Conservation (phyloP, 306 rosid species). For the Gillenia trifoliata region DNA sequence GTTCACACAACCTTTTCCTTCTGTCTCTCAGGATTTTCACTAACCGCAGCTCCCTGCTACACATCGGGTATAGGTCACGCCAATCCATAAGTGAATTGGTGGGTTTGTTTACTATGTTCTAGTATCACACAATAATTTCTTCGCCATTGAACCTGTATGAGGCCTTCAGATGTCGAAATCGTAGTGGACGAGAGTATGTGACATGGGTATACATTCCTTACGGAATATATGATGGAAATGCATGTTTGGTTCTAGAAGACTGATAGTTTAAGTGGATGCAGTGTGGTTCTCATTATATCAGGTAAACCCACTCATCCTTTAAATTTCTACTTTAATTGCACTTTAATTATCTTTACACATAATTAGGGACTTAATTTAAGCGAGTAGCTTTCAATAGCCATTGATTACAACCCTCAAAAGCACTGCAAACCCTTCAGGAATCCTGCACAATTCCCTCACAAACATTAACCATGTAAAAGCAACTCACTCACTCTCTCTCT, state of each 20-base stretch:
- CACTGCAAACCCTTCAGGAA: slow-evolving; percentile 48
- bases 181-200: no score
- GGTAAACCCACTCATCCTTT: slow-evolving; percentile 45
- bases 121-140: no score
- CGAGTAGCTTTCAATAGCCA: slow-evolving; percentile 50
- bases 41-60: no score
- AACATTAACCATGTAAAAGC: slow-evolving; percentile 28
- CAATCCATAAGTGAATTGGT: no score
- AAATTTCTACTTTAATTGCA: slow-evolving; percentile 36
- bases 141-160: no score
- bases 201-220: no score
- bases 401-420: slow-evolving; percentile 78
- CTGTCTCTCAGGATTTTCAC: no score
- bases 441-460: slow-evolving; percentile 47
- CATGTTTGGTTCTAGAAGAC: neutral
- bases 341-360: slow-evolving; percentile 58
- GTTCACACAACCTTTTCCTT: no score
- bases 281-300: slow-evolving; percentile 37
- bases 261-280: slow-evolving; percentile 15
- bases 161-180: no score
- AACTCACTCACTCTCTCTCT: slow-evolving; percentile 14
- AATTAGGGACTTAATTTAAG: slow-evolving; percentile 26
- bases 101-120: no score
- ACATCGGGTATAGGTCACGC: no score
- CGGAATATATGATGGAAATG: neutral